A percentile compares a stretch with the other conserved stretches of the same genome.
Conservation (phyloP, 805 yeast genomes). For the Cyberlindnera meyerae region DNA sequence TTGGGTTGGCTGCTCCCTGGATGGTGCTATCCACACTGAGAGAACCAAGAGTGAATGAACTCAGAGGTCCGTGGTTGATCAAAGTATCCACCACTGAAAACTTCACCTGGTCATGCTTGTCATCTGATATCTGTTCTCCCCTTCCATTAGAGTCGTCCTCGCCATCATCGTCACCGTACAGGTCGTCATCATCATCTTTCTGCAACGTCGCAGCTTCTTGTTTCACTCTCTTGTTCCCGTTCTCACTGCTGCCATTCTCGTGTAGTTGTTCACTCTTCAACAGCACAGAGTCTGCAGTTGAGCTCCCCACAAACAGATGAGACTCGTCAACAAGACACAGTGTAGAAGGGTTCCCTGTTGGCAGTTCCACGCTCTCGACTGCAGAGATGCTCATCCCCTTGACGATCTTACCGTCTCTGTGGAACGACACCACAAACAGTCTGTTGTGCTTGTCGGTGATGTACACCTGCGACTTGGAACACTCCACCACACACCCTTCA, state of each 20-base stretch:
- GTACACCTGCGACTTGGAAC: slow-evolving; percentile 31
- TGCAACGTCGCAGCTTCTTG: no score
- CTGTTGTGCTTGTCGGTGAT: slow-evolving; percentile 33
- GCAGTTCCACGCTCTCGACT: slow-evolving; percentile 2
- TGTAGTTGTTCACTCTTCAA: slow-evolving; percentile 13
- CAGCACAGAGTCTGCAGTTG: slow-evolving; percentile 54
- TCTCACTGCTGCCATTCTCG: no score
- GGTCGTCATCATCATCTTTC: slow-evolving; percentile 38
- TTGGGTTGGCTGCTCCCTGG: slow-evolving; percentile 67
- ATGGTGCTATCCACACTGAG: slow-evolving; percentile 48
- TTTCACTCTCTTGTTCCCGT: not conserved
- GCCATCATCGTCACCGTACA: slow-evolving; percentile 37
- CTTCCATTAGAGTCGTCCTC: no score
- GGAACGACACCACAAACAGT: slow-evolving; percentile 26
- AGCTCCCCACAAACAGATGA: slow-evolving; percentile 54
- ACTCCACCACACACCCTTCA: slow-evolving; percentile 44
- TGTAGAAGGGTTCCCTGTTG: slow-evolving; percentile 22
- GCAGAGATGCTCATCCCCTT: slow-evolving; percentile 14
- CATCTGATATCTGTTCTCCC: no score
- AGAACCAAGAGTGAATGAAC: slow-evolving; percentile 62
- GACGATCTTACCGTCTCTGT: slow-evolving; percentile 35
- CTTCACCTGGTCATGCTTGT: slow-evolving; percentile 27
- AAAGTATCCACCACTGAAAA: slow-evolving; percentile 50
- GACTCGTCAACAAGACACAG: slow-evolving; percentile 37
- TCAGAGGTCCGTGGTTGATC: slow-evolving; percentile 66